Evolutionary conservation across 371 early-diverging fungal species (phyloP), one percentile per base, ranked within the genome.

Genomic region (Actinomucor elegans): DNA sequence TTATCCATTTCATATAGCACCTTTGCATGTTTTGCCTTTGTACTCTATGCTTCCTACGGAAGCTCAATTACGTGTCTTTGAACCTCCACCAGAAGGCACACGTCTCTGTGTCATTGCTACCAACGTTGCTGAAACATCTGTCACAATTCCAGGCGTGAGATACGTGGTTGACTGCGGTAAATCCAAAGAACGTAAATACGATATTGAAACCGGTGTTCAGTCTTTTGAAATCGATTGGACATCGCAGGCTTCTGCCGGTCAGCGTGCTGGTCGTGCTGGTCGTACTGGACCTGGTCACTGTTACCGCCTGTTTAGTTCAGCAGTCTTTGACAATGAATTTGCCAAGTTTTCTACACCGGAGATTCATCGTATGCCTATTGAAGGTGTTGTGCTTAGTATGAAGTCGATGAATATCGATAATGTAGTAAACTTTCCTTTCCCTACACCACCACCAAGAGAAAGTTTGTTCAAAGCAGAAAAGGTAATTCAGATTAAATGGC

Each of bases 221-320:
- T 87, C 87, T 2, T 95, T 93, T 71, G 86, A 87, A 38, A 80
- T 95, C n/a, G 81, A 79, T 31, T 96, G 94, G 94, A 94, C 94
- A 18, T 96, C 97, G 31, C 89, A 94, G 54, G 96, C 98, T 1
- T 91, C 95, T 43, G 97, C 99, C 7, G 90, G 92, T 63, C 83
- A 99, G 82, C 88, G 99, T 57, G 91, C 97, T 21, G 99, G 99
- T 59, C 91, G 99, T 76, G 98, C 99, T 18, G 99, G 99, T 44
- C 85, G 99, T 68, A 90, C 93, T 2, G 95, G 93, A 1, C 92
- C 94, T 8, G 99, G 99, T 47, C 95, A 94, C 62, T 97, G 98
- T 69, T 99, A 97, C 74, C 81, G 99, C 7, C 74, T 99, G 11
- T 99, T 92, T 70, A 95, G 95, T 17, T 92, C 94, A 21, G 92